Percentiles rank a stretch among this genome's conserved stretches.
Conservation (phyloP, 139 green algal species). For the Raphidocelis subcapitata region DNA sequence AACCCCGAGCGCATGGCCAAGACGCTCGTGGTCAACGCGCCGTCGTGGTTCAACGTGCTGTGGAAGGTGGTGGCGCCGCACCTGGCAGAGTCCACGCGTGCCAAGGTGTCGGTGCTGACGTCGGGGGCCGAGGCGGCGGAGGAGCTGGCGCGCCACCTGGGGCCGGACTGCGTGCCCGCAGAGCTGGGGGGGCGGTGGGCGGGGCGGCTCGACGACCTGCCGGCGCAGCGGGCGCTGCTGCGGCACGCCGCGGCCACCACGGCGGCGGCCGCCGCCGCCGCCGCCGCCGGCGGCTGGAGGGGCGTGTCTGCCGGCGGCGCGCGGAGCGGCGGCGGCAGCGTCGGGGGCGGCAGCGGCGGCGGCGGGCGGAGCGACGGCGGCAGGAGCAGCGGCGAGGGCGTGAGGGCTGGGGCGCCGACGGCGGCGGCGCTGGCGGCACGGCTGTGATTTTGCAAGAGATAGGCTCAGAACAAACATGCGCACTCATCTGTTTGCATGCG, state of each 20-base stretch:
- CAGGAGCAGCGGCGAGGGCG: too few relatives aligned
- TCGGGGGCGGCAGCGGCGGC: too few relatives aligned
- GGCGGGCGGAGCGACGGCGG: too few relatives aligned
- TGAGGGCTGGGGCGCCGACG: too few relatives aligned
- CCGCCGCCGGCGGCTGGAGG: background rate
- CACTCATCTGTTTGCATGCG: too few relatives aligned
- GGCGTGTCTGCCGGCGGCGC: too few relatives aligned
- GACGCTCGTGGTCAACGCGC: slow-evolving; percentile 11
- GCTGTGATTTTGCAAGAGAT: too few relatives aligned
- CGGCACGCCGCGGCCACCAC: background rate
- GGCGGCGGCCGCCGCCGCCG: background rate
- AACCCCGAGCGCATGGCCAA: slow-evolving; percentile 11
- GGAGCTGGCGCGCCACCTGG: slow-evolving; percentile 17
- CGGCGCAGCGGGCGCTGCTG: slow-evolving; percentile 21
- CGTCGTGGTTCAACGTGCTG: slow-evolving; percentile 29
- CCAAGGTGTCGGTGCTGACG: slow-evolving; percentile 18
- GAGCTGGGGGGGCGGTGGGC: slow-evolving; percentile 21
- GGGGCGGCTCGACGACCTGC: slow-evolving; percentile 8
- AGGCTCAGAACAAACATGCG: too few relatives aligned
- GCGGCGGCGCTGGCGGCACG: too few relatives aligned
- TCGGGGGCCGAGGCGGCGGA: background rate
- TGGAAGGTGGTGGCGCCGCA: slow-evolving; percentile 15
- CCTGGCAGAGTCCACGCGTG: slow-evolving; percentile 13
- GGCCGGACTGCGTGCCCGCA: slow-evolving; percentile 7
- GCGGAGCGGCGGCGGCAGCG: too few relatives aligned